These are phyloP conservation scores for Escallonia rubra DNA, from an alignment of 129 eudicot species.

Conservation along the genomic window DNA sequence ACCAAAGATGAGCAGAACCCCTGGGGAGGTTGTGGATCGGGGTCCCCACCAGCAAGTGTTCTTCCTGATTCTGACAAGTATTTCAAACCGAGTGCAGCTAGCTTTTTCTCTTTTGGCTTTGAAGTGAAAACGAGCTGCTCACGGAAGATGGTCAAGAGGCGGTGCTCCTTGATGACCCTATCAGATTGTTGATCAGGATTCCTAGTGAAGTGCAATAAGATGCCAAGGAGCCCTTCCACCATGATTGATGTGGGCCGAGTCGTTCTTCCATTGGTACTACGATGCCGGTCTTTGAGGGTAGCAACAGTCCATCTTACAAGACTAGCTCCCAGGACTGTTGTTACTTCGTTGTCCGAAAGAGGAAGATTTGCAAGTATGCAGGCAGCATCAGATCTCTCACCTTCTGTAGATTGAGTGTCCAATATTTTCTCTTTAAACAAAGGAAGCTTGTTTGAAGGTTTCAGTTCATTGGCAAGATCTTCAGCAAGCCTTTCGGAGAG, in stretches of 20 bases:
- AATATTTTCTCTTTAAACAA: conserved; percentile 25
- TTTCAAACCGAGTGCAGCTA: conserved; percentile 26
- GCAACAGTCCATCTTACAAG: conserved; percentile 31
- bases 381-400: conserved; percentile 35
- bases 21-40: conserved; percentile 24
- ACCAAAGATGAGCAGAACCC: conserved; percentile 26
- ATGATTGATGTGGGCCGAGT: conserved; percentile 14
- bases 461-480: conserved; percentile 24
- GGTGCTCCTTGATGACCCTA: conserved; percentile 19
- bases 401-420: conserved; percentile 24
- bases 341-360: conserved; percentile 33
- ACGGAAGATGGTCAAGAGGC: conserved; percentile 24
- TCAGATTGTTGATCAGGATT: conserved; percentile 20
- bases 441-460: conserved; percentile 17
- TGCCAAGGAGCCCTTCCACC: conserved; percentile 49
- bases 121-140: conserved; percentile 27
- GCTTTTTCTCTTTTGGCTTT: conserved; percentile 28
- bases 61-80: conserved; percentile 32
- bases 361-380: conserved; percentile 42
- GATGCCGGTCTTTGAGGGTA: conserved; percentile 25
- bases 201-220: conserved; percentile 31
- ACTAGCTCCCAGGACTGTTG: conserved; percentile 16
- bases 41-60: conserved; percentile 10
- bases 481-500: conserved; percentile 28
- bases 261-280: conserved; percentile 15